Base-by-base conservation (phyloP, 2,329 filamentous ascomycete species). In the Penicillium concentricum region DNA sequence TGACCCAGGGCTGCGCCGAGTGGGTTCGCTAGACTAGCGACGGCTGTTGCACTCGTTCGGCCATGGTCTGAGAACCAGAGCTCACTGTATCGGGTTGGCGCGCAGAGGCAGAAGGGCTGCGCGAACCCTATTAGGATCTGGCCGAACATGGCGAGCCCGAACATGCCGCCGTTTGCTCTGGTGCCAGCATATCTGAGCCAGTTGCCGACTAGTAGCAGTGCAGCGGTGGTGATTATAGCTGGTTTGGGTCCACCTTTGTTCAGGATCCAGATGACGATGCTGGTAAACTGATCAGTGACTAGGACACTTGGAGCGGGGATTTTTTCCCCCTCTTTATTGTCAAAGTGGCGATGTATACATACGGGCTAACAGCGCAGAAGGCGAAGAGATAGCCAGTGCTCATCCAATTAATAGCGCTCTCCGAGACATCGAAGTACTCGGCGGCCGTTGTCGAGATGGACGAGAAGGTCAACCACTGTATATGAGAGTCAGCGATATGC, bases 31-130 rank as follows among this genome's bases (percentile, higher is more conserved):
- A 97, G 77, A 58, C 87, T 92, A 22, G 88, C 87, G 35, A 96
- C 69, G 1, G 93, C 94, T 0, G 93, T 97, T 18, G 93, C 93
- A 52, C 89, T 88, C 13, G 96, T 90, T 53, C 94, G 85, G 8
- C 92, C 93, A 12, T 81, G 79, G 66, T 89, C 87, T 2, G 91
- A 92, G 76, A 97, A 97, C 94, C 94, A 97, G 58, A 96, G 79
- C 71, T 97, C 92, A 53, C 90, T 94, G 75, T 96, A 99, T 60
- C 91, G 82, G 0, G 94, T 93, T 0, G 94, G 93, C 0, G 93
- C 91, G 7, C 89, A 87, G 10, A 97, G 84, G 13, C 96, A 91
- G 72, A 97, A 97, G 0, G 94, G 92, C 71, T 99, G 94, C 0
- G 91, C 87, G 38, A 97, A 81, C 0, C 93, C 94, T 51, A 90